A percentile compares a stretch with the other conserved stretches of the same genome.
Conservation (phyloP, 2,329 filamentous ascomycete genomes). For the Nemania sp. region DNA sequence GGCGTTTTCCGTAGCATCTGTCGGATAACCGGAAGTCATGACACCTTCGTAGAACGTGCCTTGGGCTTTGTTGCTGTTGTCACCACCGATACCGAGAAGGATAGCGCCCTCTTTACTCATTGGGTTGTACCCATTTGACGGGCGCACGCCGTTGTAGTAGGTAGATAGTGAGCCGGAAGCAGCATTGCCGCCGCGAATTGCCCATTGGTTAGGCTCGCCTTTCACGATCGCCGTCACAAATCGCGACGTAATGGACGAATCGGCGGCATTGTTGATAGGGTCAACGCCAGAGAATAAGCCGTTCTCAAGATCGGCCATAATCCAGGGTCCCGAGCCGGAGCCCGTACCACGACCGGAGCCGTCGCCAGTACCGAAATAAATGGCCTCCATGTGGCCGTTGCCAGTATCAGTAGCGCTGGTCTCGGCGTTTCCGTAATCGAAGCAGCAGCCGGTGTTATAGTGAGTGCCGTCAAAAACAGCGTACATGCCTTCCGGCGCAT, state of each 20-base stretch:
- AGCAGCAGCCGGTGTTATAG: slow-evolving; percentile 68
- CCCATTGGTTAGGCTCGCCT: slow-evolving; percentile 67
- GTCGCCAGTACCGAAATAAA: slow-evolving; percentile 68
- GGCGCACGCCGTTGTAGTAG: slow-evolving; percentile 66
- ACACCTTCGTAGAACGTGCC: slow-evolving; percentile 75
- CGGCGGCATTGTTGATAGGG: slow-evolving; percentile 59
- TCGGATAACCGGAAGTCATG: slow-evolving; percentile 72
- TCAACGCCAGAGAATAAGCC: slow-evolving; percentile 60
- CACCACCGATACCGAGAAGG: slow-evolving; percentile 74
- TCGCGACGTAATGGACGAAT: slow-evolving; percentile 65
- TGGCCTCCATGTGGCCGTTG: slow-evolving; percentile 75
- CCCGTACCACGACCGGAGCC: slow-evolving; percentile 68
- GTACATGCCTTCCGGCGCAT: slow-evolving; percentile 70
- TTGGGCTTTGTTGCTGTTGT: slow-evolving; percentile 70
- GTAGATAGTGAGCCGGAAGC: slow-evolving; percentile 66
- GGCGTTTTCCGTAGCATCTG: slow-evolving; percentile 67
- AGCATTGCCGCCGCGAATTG: slow-evolving; percentile 69
- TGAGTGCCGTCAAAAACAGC: slow-evolving; percentile 70
- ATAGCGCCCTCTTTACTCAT: slow-evolving; percentile 76
- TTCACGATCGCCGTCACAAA: slow-evolving; percentile 71
- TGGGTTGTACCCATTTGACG: slow-evolving; percentile 66
- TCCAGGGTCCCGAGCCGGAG: slow-evolving; percentile 70
- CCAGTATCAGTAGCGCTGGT: slow-evolving; percentile 65
- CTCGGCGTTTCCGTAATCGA: slow-evolving; percentile 70
- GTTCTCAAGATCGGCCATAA: slow-evolving; percentile 78